Percentiles rank a stretch among this genome's conserved stretches.
Evolutionary conservation across 306 rosid genomes (phyloP).

Genomic region (Quercus rubra): DNA sequence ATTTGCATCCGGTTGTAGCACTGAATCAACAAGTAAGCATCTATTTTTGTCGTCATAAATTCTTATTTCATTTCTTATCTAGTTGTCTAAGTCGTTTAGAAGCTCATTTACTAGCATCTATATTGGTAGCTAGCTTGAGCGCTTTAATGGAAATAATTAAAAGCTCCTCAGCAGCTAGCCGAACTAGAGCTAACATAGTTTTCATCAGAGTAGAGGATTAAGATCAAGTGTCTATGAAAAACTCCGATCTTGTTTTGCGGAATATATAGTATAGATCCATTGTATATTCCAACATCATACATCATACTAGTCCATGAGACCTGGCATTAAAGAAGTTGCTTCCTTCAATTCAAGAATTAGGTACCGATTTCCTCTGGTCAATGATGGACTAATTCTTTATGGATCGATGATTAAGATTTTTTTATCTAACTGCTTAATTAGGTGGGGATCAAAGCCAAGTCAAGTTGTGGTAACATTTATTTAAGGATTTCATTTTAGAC

Average conservation of each 20-base stretch:
- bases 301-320: no score
- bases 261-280: not conserved
- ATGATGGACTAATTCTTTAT: no score
- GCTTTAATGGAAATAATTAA: not conserved
- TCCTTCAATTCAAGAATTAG: no score
- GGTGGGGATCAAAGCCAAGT: no score
- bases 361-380: no score
- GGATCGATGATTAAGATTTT: no score
- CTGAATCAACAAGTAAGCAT: conserved; percentile 14
- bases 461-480: no score
- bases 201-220: not conserved
- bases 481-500: no score
- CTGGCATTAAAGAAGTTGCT: no score
- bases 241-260: not conserved
- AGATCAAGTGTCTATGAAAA: not conserved
- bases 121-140: not conserved
- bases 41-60: not conserved
- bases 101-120: not conserved
- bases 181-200: not conserved
- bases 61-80: not conserved
- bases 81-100: not conserved
- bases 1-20: conserved; percentile 22
- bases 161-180: not conserved
- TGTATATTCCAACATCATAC: no score
- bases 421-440: no score